Evolutionary conservation across 345 rosid genomes (phyloP).

Genomic region (Carallia brachiata): DNA sequence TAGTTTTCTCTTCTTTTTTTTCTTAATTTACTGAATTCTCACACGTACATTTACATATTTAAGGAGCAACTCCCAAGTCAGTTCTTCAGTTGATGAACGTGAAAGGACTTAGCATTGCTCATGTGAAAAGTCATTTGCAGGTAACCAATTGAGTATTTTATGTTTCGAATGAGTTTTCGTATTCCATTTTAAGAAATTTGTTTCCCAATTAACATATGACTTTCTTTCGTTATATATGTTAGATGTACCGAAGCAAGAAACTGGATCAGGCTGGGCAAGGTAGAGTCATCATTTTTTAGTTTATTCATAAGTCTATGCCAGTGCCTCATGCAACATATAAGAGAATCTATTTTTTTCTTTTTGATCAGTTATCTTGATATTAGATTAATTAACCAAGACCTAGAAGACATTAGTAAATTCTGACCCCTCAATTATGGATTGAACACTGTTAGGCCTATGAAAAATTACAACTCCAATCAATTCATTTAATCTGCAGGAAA

Average conservation of each 20-base stretch:
- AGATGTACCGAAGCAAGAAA: constrained; percentile 94
- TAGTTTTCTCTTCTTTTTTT: background rate
- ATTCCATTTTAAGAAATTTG: background rate
- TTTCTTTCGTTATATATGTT: too few species aligned
- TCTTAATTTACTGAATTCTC: background rate
- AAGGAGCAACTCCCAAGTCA: constrained; percentile 85
- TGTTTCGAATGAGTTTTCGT: background rate
- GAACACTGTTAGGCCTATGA: too few species aligned
- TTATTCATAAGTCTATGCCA: background rate
- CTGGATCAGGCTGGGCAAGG: constrained; percentile 76
- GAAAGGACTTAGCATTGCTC: constrained; percentile 82
- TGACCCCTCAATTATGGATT: too few species aligned
- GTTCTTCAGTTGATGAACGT: constrained; percentile 89
- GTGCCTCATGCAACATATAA: too few species aligned
- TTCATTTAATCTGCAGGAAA: too few species aligned
- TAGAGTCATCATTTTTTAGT: background rate
- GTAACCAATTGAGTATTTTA: constrained; percentile 21
- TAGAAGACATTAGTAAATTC: too few species aligned
- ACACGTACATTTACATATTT: background rate
- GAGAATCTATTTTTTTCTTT: too few species aligned
- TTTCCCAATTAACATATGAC: background rate
- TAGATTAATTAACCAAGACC: too few species aligned
- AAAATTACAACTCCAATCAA: too few species aligned
- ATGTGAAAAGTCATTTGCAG: constrained; percentile 94
- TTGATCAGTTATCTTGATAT: too few species aligned